A percentile compares a stretch with the other conserved stretches of the same genome.
phyloP scores from a whole-genome alignment of 1,139 yeast species.

The Candida labiduridarum region DNA sequence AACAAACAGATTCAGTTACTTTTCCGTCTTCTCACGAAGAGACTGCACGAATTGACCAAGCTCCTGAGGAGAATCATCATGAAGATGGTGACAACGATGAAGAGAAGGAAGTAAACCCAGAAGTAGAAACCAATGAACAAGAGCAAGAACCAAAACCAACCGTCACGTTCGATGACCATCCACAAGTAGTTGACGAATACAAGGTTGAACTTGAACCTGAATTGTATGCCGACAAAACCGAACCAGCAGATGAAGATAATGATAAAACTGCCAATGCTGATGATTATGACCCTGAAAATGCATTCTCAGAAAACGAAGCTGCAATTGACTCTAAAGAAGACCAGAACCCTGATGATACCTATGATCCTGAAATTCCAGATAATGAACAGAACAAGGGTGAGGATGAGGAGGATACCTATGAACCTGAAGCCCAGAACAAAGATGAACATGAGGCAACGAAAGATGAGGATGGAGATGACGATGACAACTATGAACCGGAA shows the following conservation, averaged over 20 bases:
- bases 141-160: constrained; percentile 4
- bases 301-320: constrained; percentile 16
- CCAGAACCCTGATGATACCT: constrained; percentile 21
- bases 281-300: constrained; percentile 27
- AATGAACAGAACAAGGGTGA: constrained; percentile 8
- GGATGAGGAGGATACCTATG: constrained; percentile 26
- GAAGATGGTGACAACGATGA: neutral
- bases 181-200: constrained; percentile 16
- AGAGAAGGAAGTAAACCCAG: constrained; percentile 2
- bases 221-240: constrained; percentile 2
- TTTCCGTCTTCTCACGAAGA: neutral
- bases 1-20: neutral
- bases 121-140: constrained; percentile 4
- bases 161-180: constrained; percentile 26
- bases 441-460: constrained; percentile 4
- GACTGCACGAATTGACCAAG: constrained; percentile 8
- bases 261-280: constrained; percentile 17
- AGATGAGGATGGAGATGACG: constrained; percentile 16
- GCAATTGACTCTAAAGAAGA: constrained; percentile 22
- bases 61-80: constrained; percentile 5
- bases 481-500: constrained; percentile 31
- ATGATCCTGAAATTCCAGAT: constrained; percentile 25
- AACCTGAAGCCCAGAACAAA: constrained; percentile 22
- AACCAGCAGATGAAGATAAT: constrained; percentile 4
- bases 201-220: constrained; percentile 1